Conservation (phyloP, 2,329 filamentous ascomycete genomes). For the Diplodia mutila region DNA sequence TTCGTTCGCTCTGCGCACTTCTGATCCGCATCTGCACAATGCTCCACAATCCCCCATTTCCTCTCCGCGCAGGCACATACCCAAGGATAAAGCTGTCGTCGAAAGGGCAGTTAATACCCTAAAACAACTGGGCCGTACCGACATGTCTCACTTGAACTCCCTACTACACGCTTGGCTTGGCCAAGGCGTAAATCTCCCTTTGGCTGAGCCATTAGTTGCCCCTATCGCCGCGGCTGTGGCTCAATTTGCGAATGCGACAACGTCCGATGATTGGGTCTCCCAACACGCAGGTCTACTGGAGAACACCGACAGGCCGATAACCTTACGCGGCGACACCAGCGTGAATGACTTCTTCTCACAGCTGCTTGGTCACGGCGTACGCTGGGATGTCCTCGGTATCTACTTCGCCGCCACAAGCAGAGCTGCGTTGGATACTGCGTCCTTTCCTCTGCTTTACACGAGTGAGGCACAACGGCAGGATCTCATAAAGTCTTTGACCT, state of each 20-base stretch:
- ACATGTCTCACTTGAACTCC: slow-evolving; percentile 28
- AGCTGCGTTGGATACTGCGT: slow-evolving; percentile 28
- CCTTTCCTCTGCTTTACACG: slow-evolving; percentile 35
- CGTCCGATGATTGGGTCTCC: not conserved
- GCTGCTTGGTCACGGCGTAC: slow-evolving; percentile 33
- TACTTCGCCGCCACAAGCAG: slow-evolving; percentile 46
- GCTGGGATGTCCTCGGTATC: slow-evolving; percentile 48
- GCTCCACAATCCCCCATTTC: not conserved
- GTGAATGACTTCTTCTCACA: slow-evolving; percentile 27
- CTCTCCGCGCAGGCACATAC: not conserved
- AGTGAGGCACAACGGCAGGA: slow-evolving; percentile 33
- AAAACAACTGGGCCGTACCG: slow-evolving; percentile 27
- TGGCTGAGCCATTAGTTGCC: slow-evolving; percentile 33
- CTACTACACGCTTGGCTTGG: slow-evolving; percentile 33
- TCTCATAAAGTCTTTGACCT: slow-evolving; percentile 34
- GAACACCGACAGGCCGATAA: slow-evolving; percentile 25
- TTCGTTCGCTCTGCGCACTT: slow-evolving; percentile 19
- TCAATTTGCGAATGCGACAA: slow-evolving; percentile 15
- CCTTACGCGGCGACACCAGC: not conserved
- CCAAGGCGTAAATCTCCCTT: slow-evolving; percentile 33
- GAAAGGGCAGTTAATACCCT: slow-evolving; percentile 30
- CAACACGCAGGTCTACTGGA: not conserved
- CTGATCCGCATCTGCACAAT: slow-evolving; percentile 12
- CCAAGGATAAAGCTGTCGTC: slow-evolving; percentile 30
- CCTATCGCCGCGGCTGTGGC: slow-evolving; percentile 21